A percentile compares a stretch with the other conserved stretches of the same genome.
These are phyloP conservation scores for Penicillium lividum DNA, from an alignment of 495 filamentous ascomycete species.

Conservation along the genomic window DNA sequence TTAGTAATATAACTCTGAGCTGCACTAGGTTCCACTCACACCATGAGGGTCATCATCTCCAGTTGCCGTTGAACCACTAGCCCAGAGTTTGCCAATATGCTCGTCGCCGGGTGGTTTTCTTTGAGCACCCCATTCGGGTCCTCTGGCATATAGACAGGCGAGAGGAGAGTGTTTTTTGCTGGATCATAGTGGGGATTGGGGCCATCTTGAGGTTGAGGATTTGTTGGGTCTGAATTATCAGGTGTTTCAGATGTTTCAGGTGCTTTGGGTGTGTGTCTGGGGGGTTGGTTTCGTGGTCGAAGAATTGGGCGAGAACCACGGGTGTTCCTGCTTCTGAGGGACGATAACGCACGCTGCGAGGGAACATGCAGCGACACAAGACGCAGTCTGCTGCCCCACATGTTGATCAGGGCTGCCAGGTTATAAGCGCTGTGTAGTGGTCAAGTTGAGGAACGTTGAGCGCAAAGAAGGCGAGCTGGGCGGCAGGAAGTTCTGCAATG, in stretches of 20 bases:
- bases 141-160: conserved; percentile 61
- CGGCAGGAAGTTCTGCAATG: conserved; percentile 2
- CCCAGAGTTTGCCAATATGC: conserved; percentile 60
- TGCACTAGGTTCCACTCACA: conserved; percentile 37
- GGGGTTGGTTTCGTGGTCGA: conserved; percentile 23
- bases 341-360: conserved; percentile 33
- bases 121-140: conserved; percentile 64
- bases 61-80: conserved; percentile 67
- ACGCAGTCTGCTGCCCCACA: conserved; percentile 37
- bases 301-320: conserved; percentile 35
- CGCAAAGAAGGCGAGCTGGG: background rate
- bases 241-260: conserved; percentile 16
- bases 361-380: conserved; percentile 22
- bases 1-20: conserved; percentile 2
- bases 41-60: conserved; percentile 70
- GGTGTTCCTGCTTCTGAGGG: conserved; percentile 28
- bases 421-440: background rate
- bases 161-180: conserved; percentile 48
- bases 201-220: conserved; percentile 17
- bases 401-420: conserved; percentile 9
- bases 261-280: conserved; percentile 14
- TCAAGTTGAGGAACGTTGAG: background rate
- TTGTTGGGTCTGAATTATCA: conserved; percentile 11
- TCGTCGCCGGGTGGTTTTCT: conserved; percentile 59
- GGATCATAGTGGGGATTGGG: conserved; percentile 36